Conservation (phyloP, 78 protist species). For the Dictyostelium purpureum region DNA sequence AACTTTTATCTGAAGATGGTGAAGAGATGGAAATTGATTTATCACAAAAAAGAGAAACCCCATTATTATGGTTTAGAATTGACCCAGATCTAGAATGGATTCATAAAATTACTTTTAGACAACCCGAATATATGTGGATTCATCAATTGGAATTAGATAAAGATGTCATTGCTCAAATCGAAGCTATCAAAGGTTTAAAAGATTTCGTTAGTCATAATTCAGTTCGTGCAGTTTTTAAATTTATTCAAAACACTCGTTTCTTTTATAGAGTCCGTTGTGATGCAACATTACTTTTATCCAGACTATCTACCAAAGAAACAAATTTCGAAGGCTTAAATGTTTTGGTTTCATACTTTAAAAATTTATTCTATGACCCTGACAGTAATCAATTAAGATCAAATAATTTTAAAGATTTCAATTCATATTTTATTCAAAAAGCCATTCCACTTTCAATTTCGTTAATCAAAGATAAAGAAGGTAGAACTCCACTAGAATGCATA, state of each 20-base stretch:
- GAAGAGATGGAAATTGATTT: constrained; percentile 65
- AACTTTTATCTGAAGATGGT: constrained; percentile 32
- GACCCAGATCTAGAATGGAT: constrained; percentile 86
- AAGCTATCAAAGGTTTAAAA: constrained; percentile 65
- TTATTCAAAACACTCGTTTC: constrained; percentile 17
- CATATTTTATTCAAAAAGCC: constrained; percentile 51
- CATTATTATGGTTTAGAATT: constrained; percentile 78
- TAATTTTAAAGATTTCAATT: constrained; percentile 51
- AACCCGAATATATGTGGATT: constrained; percentile 86
- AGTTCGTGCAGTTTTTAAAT: constrained; percentile 29
- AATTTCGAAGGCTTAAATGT: constrained; percentile 54
- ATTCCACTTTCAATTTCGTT: constrained; percentile 29
- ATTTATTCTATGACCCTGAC: constrained; percentile 43
- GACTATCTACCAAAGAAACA: constrained; percentile 44
- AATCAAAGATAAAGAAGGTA: constrained; percentile 38
- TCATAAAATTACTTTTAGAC: constrained; percentile 63
- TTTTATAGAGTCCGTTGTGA: constrained; percentile 65
- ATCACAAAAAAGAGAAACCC: constrained; percentile 74
- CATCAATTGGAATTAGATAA: constrained; percentile 83
- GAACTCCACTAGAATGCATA: constrained; percentile 65
- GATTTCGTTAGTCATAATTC: constrained; percentile 11
- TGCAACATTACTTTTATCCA: constrained; percentile 63
- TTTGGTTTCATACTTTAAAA: constrained; percentile 31
- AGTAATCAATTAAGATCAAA: constrained; percentile 38
- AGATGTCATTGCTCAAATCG: constrained; percentile 85